These are phyloP conservation scores for Russula sp. DNA, from an alignment of 768 basidiomycete species.

Conservation along the genomic window DNA sequence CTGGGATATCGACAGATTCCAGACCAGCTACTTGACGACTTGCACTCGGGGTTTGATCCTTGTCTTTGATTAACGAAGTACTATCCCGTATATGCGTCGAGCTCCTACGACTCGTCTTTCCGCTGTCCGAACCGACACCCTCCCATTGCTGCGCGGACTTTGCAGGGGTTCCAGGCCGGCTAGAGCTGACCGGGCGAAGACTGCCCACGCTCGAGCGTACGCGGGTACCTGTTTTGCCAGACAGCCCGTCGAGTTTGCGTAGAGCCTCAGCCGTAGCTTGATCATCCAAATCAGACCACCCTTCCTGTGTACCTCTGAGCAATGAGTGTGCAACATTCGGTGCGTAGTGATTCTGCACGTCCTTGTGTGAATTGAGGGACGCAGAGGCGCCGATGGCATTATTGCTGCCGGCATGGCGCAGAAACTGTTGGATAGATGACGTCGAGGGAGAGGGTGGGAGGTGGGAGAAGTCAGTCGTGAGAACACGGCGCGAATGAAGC, in stretches of 20 bases:
- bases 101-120: slow-evolving; percentile 37
- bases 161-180: slow-evolving; percentile 64
- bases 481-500: slow-evolving; percentile 50
- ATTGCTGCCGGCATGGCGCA: slow-evolving; percentile 49
- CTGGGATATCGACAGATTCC: slow-evolving; percentile 33
- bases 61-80: slow-evolving; percentile 42
- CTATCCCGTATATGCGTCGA: slow-evolving; percentile 38
- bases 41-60: slow-evolving; percentile 29
- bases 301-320: slow-evolving; percentile 82
- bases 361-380: slow-evolving; percentile 36
- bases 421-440: slow-evolving; percentile 81
- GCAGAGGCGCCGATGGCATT: slow-evolving; percentile 35
- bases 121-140: slow-evolving; percentile 41
- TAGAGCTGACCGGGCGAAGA: slow-evolving; percentile 46
- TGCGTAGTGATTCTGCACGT: slow-evolving; percentile 38
- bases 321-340: slow-evolving; percentile 79
- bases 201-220: slow-evolving; percentile 65
- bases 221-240: slow-evolving; percentile 60
- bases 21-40: slow-evolving; percentile 37
- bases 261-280: slow-evolving; percentile 87
- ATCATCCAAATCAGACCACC: slow-evolving; percentile 84
- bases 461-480: slow-evolving; percentile 78
- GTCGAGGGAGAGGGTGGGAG: slow-evolving; percentile 88
- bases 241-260: slow-evolving; percentile 86
- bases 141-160: slow-evolving; percentile 70